A percentile compares a stretch with the other conserved stretches of the same genome.
These are phyloP conservation scores for Priceomyces melissophilus DNA, from an alignment of 805 yeast genomes.

Conservation along the genomic window DNA sequence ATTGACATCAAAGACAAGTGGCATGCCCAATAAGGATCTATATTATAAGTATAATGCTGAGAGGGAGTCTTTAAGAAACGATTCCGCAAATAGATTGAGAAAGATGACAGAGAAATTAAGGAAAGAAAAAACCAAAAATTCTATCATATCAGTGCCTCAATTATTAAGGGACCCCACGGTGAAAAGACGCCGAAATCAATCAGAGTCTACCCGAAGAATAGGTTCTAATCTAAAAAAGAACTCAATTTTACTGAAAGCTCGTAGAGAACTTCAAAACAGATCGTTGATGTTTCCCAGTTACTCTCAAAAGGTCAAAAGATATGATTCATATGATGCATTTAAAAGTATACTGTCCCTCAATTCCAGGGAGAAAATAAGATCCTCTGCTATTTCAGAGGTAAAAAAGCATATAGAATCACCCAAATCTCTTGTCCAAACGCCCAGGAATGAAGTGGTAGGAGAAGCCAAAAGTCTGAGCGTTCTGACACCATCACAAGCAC, in stretches of 20 bases:
- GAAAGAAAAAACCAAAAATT: constrained; percentile 38
- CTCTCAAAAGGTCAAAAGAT: constrained; percentile 8
- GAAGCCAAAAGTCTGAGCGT: too few species aligned
- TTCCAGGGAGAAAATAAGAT: background rate
- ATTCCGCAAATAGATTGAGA: constrained; percentile 44
- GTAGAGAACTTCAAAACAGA: constrained; percentile 32
- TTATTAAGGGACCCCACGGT: constrained; percentile 29
- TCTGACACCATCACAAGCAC: too few species aligned
- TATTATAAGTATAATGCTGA: constrained; percentile 39
- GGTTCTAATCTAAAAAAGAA: constrained; percentile 11
- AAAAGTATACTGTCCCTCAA: constrained; percentile 1
- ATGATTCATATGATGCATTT: constrained; percentile 26
- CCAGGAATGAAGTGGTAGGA: too few species aligned
- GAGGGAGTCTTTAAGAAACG: constrained; percentile 40
- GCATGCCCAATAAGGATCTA: constrained; percentile 35
- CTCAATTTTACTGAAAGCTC: constrained; percentile 34
- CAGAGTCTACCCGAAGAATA: constrained; percentile 9
- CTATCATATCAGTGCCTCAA: constrained; percentile 31
- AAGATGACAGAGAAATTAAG: constrained; percentile 38
- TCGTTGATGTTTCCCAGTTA: constrained; percentile 27
- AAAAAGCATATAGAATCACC: background rate
- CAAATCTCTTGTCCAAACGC: background rate
- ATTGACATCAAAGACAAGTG: background rate
- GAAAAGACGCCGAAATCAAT: constrained; percentile 5
- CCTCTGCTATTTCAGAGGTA: background rate